Base-by-base conservation (phyloP, 148 eudicot genomes). In the Hydrangea macrophylla region DNA sequence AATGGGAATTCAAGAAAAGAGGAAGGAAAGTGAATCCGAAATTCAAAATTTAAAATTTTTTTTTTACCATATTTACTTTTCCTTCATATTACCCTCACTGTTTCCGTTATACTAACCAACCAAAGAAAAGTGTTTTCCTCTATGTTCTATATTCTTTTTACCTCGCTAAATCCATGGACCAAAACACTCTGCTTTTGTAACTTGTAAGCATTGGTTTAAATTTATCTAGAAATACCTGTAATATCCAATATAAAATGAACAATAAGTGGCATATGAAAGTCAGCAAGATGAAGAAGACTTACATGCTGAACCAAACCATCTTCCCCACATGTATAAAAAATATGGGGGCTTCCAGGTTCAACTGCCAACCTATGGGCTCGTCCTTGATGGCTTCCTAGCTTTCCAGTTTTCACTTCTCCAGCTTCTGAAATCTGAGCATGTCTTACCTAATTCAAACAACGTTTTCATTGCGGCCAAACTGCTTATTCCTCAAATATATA, bases 291-390 rank as follows among this genome's bases (percentile, higher is more conserved):
- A 4, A 67, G 39, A 40, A 17, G 28, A 68, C 87, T 85, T 80
- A 94, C 98, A 82, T 84, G 97, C 50, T 82, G 96, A 62, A 94
- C 96, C 67, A 87, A 33, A 64, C 92, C 98, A 78, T 94, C 98
- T 80, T 94, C 97, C 30, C 96, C 97, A 62, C 96, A 90, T 15
- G 90, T 80, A 73, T 94, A 90, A 66, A 94, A 85, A 15, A 80
- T 78, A 69, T 94, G 85, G 60, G 98, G 89, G 79, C 98, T 90
- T 71, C 90, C 97, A 74, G 96, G 98, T 78, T 94, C 96, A 70
- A 86, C 73, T 9, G 96, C 95, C 80, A 94, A 68, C 72, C 90
- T 94, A 79, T 94, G 97, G 72, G 80, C 98, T 65, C 85, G 86
- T 31, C 92, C 83, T 2, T 70, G 83, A 78, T 94, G 98, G 48